These are phyloP conservation scores for Zostera marina DNA, from an alignment of 116 monocot species.

Conservation along the genomic window DNA sequence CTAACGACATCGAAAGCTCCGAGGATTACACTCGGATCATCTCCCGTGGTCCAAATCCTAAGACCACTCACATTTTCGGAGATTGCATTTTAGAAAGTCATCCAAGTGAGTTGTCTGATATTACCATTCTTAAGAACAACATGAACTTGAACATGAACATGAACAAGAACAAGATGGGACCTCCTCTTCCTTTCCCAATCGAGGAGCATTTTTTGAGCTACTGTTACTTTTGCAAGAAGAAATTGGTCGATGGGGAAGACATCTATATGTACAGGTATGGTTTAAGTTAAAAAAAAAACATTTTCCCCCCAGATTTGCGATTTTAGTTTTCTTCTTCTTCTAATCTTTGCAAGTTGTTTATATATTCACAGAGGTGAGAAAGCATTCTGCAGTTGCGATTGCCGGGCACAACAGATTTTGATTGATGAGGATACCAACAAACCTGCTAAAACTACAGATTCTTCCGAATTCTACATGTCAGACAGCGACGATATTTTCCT, in stretches of 20 bases:
- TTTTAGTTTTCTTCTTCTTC: neutral
- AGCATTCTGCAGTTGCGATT: constrained; percentile 74
- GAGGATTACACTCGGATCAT: constrained; percentile 98
- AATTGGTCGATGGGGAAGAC: constrained; percentile 59
- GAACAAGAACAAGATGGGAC: constrained; percentile 6
- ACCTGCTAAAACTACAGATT: constrained; percentile 4
- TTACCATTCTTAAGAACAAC: constrained; percentile 14
- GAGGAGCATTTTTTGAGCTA: constrained; percentile 59
- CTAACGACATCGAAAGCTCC: constrained; percentile 68
- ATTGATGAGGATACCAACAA: constrained; percentile 61
- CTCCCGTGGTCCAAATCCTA: constrained; percentile 84
- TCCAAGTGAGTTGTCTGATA: constrained; percentile 13
- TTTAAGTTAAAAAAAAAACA: neutral
- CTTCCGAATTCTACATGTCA: constrained; percentile 8
- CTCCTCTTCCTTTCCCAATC: constrained; percentile 12
- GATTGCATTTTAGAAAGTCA: constrained; percentile 58
- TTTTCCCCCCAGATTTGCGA: no score
- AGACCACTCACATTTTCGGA: constrained; percentile 91
- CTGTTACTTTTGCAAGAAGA: constrained; percentile 84
- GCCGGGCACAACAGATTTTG: constrained; percentile 66
- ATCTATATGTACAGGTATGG: constrained; percentile 75
- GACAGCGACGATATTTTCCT: constrained; percentile 28
- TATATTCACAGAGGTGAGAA: constrained; percentile 64
- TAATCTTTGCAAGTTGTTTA: neutral
- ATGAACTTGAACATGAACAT: neutral